phyloP scores from a whole-genome alignment of 768 basidiomycete genomes.

The Tricholoma saponaceum region DNA sequence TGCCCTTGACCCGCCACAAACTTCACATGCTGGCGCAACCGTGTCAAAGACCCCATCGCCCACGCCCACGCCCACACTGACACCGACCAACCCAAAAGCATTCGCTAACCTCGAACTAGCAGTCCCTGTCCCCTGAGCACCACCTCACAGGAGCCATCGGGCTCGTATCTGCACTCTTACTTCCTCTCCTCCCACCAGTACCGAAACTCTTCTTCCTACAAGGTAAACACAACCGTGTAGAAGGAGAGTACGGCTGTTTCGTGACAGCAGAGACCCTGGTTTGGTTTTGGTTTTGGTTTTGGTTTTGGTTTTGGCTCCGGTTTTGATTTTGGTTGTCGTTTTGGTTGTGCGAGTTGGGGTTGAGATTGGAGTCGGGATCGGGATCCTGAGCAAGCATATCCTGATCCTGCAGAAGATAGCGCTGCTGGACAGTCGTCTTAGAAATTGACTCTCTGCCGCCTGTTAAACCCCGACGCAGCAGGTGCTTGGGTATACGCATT shows the following conservation, averaged over 20 bases:
- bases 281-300: constrained; percentile 55
- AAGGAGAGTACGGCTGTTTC: constrained; percentile 60
- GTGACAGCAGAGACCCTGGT: constrained; percentile 64
- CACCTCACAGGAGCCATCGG: constrained; percentile 10
- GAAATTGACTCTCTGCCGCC: not conserved
- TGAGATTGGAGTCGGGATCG: not conserved
- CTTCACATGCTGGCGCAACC: constrained; percentile 1
- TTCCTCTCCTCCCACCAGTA: not conserved
- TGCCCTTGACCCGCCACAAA: too few relatives aligned
- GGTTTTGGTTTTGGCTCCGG: constrained; percentile 18
- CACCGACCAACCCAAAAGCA: constrained; percentile 30
- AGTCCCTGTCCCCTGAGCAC: not conserved
- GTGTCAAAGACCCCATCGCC: not conserved
- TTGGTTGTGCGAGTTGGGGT: not conserved
- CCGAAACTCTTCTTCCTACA: constrained; percentile 20
- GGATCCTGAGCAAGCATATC: not conserved
- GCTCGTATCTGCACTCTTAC: constrained; percentile 5
- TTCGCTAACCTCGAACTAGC: constrained; percentile 39
- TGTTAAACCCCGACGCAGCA: too few relatives aligned
- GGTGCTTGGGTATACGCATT: too few relatives aligned
- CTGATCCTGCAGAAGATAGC: too few relatives aligned
- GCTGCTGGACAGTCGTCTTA: too few relatives aligned
- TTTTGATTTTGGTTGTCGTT: not conserved
- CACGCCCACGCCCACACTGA: not conserved
- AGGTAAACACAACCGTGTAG: constrained; percentile 46